phyloP scores from a whole-genome alignment of 2,329 filamentous ascomycete genomes.

The Nannizzia gypsea region DNA sequence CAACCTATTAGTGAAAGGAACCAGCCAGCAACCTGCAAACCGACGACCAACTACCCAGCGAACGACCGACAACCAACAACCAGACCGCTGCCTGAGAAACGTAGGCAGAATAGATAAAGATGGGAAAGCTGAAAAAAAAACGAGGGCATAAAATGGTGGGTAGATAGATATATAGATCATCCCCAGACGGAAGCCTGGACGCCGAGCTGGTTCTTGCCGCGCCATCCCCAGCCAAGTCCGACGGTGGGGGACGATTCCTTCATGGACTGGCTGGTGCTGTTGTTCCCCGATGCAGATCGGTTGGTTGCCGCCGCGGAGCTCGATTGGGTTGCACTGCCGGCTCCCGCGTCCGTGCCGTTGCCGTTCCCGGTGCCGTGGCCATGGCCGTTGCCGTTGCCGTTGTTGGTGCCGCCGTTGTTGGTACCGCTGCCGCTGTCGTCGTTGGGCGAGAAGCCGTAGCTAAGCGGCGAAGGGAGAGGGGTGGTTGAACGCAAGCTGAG shows the following conservation, averaged over 20 bases:
- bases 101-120: neutral
- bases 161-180: conserved; percentile 43
- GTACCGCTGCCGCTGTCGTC: conserved; percentile 24
- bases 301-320: conserved; percentile 50
- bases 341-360: neutral
- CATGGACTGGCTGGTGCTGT: conserved; percentile 16
- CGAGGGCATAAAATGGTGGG: neutral
- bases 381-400: neutral
- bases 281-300: conserved; percentile 38
- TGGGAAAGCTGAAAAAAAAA: neutral
- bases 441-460: conserved; percentile 54
- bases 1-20: neutral
- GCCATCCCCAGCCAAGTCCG: conserved; percentile 61
- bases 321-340: conserved; percentile 39
- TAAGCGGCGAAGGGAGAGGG: conserved; percentile 78
- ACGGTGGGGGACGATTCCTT: conserved; percentile 35
- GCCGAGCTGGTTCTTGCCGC: conserved; percentile 65
- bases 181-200: conserved; percentile 93
- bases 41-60: no score
- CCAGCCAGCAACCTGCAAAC: neutral
- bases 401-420: no score
- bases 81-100: no score
- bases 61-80: no score
- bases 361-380: conserved; percentile 25
- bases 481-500: conserved; percentile 77